A percentile compares a stretch with the other conserved stretches of the same genome.
Conservation (phyloP, 2,329 filamentous ascomycete genomes). For the Diaporthe vaccinii region DNA sequence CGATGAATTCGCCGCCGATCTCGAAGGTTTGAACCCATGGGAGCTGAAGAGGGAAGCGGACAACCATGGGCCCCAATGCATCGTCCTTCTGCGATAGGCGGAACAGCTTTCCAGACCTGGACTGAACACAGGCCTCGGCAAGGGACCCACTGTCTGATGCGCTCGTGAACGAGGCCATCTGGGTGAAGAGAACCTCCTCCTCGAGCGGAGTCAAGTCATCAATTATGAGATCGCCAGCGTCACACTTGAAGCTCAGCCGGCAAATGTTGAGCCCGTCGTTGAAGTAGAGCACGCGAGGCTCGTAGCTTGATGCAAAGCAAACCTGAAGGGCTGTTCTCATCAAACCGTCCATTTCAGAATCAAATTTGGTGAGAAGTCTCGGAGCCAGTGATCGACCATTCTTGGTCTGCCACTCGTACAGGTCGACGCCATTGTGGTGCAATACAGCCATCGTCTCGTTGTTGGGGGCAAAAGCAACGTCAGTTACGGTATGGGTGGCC, state of each 20-base stretch:
- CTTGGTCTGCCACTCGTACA: conserved; percentile 78
- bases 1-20: conserved; percentile 57
- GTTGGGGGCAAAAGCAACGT: conserved; percentile 79
- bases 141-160: neutral
- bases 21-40: conserved; percentile 66
- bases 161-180: conserved; percentile 22
- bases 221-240: conserved; percentile 41
- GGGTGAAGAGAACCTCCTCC: conserved; percentile 36
- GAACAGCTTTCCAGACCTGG: conserved; percentile 60
- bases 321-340: conserved; percentile 52
- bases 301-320: conserved; percentile 46
- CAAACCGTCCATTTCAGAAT: conserved; percentile 53
- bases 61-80: conserved; percentile 51
- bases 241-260: conserved; percentile 34
- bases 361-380: conserved; percentile 54
- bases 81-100: conserved; percentile 49
- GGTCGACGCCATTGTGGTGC: conserved; percentile 73
- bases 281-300: conserved; percentile 50
- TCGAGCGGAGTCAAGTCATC: conserved; percentile 42
- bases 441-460: conserved; percentile 79
- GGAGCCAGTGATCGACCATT: conserved; percentile 64
- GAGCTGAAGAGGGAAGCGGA: conserved; percentile 61
- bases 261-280: conserved; percentile 45
- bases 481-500: conserved; percentile 73
- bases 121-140: conserved; percentile 59